Conservation (phyloP, 73 alveolate species). For the Tetrahymena thermophila region DNA sequence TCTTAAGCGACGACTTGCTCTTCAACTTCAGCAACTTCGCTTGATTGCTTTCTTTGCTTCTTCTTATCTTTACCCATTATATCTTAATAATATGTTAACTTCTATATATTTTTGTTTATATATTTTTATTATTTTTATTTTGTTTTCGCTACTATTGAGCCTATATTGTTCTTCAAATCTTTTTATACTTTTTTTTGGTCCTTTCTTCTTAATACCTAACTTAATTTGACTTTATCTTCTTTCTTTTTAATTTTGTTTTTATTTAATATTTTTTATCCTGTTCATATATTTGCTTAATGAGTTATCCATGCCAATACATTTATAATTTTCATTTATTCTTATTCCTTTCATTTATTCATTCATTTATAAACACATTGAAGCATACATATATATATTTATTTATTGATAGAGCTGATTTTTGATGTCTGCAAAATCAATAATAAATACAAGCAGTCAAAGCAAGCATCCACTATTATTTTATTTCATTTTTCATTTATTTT, state of each 20-base stretch:
- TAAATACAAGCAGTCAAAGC: not conserved
- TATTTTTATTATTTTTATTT: not conserved
- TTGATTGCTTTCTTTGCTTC: constrained; percentile 18
- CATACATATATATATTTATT: no score
- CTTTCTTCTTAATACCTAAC: not conserved
- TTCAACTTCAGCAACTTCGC: constrained; percentile 16
- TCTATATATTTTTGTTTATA: not conserved
- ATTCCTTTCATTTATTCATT: not conserved
- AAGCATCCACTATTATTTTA: not conserved
- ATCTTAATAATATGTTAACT: not conserved
- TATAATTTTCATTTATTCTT: not conserved
- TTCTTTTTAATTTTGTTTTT: not conserved
- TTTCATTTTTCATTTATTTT: not conserved
- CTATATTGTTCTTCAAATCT: not conserved
- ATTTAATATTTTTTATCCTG: not conserved
- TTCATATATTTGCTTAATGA: not conserved
- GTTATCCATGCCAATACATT: not conserved
- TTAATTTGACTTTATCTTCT: not conserved
- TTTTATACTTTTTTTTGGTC: not conserved
- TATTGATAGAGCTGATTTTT: not conserved
- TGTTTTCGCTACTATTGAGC: not conserved
- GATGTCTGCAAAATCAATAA: not conserved
- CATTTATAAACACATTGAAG: no score
- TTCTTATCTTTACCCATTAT: constrained; percentile 29
- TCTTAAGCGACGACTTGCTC: constrained; percentile 28